Evolutionary conservation across 805 yeast genomes (phyloP).

Genomic region (Starmerella davenportii): DNA sequence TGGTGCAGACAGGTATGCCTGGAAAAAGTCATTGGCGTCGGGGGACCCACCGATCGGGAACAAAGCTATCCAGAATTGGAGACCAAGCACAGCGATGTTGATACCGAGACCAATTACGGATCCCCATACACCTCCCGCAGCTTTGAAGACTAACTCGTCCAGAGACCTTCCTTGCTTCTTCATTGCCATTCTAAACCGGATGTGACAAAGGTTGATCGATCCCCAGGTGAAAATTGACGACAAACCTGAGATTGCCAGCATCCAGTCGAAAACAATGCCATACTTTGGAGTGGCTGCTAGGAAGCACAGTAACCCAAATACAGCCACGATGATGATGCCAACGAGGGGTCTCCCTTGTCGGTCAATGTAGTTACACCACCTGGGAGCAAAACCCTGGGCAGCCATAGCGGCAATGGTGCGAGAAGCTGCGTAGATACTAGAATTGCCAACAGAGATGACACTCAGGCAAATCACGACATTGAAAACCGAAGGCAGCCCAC

Average conservation of each 20-base stretch:
- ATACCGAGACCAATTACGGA: constrained; percentile 43
- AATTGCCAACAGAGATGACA: constrained; percentile 55
- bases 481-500: constrained; percentile 49
- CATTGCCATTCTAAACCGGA: constrained; percentile 50
- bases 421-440: constrained; percentile 52
- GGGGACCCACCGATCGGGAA: constrained; percentile 40
- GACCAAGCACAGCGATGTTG: constrained; percentile 42
- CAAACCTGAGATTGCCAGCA: constrained; percentile 59
- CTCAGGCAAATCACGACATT: constrained; percentile 54
- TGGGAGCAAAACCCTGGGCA: constrained; percentile 47
- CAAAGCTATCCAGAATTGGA: constrained; percentile 70
- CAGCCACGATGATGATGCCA: constrained; percentile 33
- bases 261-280: constrained; percentile 44
- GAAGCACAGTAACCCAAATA: constrained; percentile 41
- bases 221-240: constrained; percentile 72
- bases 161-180: constrained; percentile 46
- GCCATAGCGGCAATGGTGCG: constrained; percentile 53
- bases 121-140: constrained; percentile 54
- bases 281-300: constrained; percentile 42
- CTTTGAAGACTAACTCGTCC: constrained; percentile 46
- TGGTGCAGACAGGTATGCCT: constrained; percentile 35
- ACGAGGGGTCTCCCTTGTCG: constrained; percentile 60
- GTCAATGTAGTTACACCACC: constrained; percentile 48
- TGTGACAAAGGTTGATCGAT: constrained; percentile 47
- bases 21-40: constrained; percentile 30